phyloP scores from a whole-genome alignment of 208 protist genomes.

The Trichomonas vaginalis region DNA sequence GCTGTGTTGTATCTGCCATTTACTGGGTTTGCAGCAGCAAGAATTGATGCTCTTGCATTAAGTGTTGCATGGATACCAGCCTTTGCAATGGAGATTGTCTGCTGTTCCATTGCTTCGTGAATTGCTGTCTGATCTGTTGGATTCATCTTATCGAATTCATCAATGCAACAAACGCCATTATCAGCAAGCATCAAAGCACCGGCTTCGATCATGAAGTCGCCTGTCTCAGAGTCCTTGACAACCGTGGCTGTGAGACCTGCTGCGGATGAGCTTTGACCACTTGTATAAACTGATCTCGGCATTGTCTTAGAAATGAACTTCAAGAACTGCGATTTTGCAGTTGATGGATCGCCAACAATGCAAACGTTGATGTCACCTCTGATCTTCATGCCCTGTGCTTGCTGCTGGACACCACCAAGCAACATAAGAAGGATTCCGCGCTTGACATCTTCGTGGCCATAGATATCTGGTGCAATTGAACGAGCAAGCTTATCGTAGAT shows the following conservation, averaged over 20 bases:
- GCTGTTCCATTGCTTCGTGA: conserved; percentile 92
- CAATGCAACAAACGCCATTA: conserved; percentile 97
- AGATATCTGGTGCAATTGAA: conserved; percentile 61
- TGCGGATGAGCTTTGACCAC: conserved; percentile 34
- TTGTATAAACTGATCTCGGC: conserved; percentile 73
- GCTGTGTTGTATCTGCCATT: conserved; percentile 27
- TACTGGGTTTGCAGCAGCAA: conserved; percentile 65
- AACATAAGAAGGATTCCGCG: conserved; percentile 89
- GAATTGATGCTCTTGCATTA: conserved; percentile 85
- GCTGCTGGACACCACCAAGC: conserved; percentile 92
- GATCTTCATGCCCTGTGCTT: conserved; percentile 42
- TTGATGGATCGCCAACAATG: conserved; percentile 88
- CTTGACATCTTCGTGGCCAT: conserved; percentile 74
- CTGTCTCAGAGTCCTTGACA: conserved; percentile 78
- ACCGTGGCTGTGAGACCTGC: conserved; percentile 76
- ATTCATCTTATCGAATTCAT: conserved; percentile 99
- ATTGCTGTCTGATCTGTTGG: conserved; percentile 18
- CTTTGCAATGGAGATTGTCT: conserved; percentile 98
- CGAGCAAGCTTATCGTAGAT: conserved; percentile 21
- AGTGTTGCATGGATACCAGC: conserved; percentile 75
- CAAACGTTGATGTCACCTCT: conserved; percentile 92
- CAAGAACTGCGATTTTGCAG: conserved; percentile 96
- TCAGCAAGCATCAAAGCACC: conserved; percentile 99
- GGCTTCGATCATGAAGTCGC: conserved; percentile 96
- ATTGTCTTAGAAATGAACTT: conserved; percentile 77